Evolutionary conservation across 805 yeast genomes (phyloP).

Genomic region (Cyberlindnera nakhonratchasimensis): DNA sequence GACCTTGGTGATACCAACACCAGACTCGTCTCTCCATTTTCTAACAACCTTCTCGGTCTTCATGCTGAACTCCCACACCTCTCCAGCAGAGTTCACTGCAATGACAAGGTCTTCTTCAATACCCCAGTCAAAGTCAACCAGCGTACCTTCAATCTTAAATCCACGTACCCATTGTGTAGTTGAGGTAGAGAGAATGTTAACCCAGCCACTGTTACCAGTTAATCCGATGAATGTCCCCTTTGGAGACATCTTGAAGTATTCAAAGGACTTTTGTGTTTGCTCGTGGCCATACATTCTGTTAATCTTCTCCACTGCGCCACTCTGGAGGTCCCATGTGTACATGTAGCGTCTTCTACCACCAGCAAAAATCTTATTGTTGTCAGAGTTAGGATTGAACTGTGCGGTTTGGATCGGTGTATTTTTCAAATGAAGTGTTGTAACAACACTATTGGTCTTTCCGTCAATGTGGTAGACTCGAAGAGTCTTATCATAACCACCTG

Average conservation of each 20-base stretch:
- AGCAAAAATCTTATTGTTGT: slow-evolving; percentile 58
- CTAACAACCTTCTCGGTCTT: slow-evolving; percentile 46
- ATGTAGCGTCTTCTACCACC: slow-evolving; percentile 91
- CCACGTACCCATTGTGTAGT: slow-evolving; percentile 88
- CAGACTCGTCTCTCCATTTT: slow-evolving; percentile 85
- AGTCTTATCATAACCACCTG: slow-evolving; percentile 92
- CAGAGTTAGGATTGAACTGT: slow-evolving; percentile 50
- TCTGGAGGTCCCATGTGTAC: slow-evolving; percentile 85
- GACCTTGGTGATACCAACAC: slow-evolving; percentile 76
- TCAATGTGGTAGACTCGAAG: slow-evolving; percentile 85
- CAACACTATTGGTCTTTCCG: slow-evolving; percentile 76
- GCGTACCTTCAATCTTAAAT: slow-evolving; percentile 82
- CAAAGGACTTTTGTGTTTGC: slow-evolving; percentile 78
- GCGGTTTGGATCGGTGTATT: slow-evolving; percentile 82
- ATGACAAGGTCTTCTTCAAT: slow-evolving; percentile 43
- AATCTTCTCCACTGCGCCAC: slow-evolving; percentile 76
- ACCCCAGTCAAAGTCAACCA: slow-evolving; percentile 77
- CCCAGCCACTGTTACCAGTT: slow-evolving; percentile 87
- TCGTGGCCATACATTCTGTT: slow-evolving; percentile 92
- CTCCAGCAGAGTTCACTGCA: slow-evolving; percentile 74
- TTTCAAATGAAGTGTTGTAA: slow-evolving; percentile 75
- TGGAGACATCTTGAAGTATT: slow-evolving; percentile 74
- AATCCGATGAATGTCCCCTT: slow-evolving; percentile 71
- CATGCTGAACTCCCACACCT: slow-evolving; percentile 81
- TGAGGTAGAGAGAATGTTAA: slow-evolving; percentile 69